Percentiles rank a stretch among this genome's conserved stretches.
Conservation (phyloP, 257 asterid genomes). For the Solanum chiquidenum region DNA sequence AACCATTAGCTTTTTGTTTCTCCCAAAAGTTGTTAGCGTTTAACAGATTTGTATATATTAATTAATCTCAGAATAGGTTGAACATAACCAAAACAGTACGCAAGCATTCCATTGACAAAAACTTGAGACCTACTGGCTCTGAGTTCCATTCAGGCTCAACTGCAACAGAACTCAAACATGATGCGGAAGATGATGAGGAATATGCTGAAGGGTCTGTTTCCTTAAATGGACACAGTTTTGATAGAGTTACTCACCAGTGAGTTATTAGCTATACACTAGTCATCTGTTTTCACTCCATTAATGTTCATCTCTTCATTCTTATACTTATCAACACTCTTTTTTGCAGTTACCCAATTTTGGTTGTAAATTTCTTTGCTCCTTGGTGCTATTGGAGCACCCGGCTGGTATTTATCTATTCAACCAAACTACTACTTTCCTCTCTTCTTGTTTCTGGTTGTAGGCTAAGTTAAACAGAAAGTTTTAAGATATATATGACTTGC, state of each 20-base stretch:
- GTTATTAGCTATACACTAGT: slow-evolving; percentile 17
- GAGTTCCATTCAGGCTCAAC: slow-evolving; percentile 59
- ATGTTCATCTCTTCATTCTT: slow-evolving; percentile 1
- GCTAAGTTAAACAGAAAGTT: background rate
- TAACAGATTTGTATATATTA: slow-evolving; percentile 9
- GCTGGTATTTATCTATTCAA: slow-evolving; percentile 39
- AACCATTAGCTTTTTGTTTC: background rate
- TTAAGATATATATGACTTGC: background rate
- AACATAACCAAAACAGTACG: slow-evolving; percentile 80
- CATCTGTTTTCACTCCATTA: background rate
- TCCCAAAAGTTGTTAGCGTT: background rate
- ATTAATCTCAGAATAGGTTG: slow-evolving; percentile 77
- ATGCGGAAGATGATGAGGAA: slow-evolving; percentile 69
- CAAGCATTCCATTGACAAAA: slow-evolving; percentile 71
- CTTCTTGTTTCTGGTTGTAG: slow-evolving; percentile 2
- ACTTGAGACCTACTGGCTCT: slow-evolving; percentile 70
- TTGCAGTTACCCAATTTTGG: slow-evolving; percentile 69
- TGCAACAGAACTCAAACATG: slow-evolving; percentile 57
- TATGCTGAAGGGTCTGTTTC: slow-evolving; percentile 73
- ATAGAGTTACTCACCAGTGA: slow-evolving; percentile 70
- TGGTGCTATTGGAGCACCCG: slow-evolving; percentile 96
- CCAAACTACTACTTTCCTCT: background rate
- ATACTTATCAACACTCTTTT: slow-evolving; percentile 9
- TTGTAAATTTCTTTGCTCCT: slow-evolving; percentile 89
- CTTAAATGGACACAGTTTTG: slow-evolving; percentile 60